Percentiles rank a stretch among this genome's conserved stretches.
phyloP scores from a whole-genome alignment of 495 filamentous ascomycete genomes.

The Daldinia concentrica region DNA sequence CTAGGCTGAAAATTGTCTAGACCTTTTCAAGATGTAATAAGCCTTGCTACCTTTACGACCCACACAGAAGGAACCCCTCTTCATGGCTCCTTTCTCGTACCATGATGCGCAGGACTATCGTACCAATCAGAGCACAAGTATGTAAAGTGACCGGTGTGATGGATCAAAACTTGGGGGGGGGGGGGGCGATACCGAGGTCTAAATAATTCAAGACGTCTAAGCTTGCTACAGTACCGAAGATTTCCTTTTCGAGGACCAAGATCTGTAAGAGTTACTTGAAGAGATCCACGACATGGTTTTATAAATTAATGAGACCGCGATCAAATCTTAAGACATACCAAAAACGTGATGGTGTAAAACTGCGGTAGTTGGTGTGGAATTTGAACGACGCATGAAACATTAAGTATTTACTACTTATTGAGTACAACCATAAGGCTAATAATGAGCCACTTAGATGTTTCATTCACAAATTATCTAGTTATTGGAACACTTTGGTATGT shows the following conservation, averaged over 20 bases:
- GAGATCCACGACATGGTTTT: conserved; percentile 11
- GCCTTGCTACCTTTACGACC: conserved; percentile 20
- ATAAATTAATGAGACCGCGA: conserved; percentile 4
- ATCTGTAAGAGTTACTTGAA: conserved; percentile 6
- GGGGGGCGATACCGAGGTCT: conserved; percentile 29
- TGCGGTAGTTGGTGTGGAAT: no score
- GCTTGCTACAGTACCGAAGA: conserved; percentile 13
- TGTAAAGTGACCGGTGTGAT: conserved; percentile 44
- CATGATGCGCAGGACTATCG: conserved; percentile 39
- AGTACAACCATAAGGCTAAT: background rate
- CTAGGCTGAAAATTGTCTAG: conserved; percentile 36
- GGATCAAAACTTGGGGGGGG: conserved; percentile 27
- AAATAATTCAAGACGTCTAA: conserved; percentile 12
- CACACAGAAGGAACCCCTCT: conserved; percentile 21
- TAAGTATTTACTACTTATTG: background rate
- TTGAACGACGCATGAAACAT: no score
- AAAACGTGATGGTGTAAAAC: background rate
- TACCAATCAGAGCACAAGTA: conserved; percentile 36
- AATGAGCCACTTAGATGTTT: background rate
- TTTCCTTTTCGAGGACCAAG: conserved; percentile 13
- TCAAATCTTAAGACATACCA: background rate
- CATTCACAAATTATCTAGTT: background rate
- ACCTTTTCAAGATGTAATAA: conserved; percentile 26
- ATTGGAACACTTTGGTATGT: background rate
- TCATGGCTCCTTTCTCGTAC: conserved; percentile 24